Conservation (phyloP, 768 basidiomycete species). For the Mycena indigotica region DNA sequence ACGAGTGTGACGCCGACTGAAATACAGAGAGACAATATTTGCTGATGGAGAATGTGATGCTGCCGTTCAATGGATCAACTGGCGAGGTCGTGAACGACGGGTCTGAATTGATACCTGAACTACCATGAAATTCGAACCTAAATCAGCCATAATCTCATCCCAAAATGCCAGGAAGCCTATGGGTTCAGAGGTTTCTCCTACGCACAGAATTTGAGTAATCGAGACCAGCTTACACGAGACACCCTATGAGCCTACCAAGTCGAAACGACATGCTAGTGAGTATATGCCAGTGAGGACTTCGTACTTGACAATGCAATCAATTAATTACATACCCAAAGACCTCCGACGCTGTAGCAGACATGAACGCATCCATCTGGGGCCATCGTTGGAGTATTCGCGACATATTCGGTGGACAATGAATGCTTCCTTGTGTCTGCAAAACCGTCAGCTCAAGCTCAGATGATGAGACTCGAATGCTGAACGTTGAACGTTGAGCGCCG, state of each 20-base stretch:
- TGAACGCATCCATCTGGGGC: constrained; percentile 12
- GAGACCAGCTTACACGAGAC: not conserved
- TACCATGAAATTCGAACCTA: constrained; percentile 10
- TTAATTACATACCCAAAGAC: constrained; percentile 11
- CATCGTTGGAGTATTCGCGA: constrained; percentile 8
- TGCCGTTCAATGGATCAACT: too few species aligned
- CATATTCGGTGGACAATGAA: constrained; percentile 17
- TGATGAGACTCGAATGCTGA: not conserved
- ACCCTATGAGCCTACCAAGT: not conserved
- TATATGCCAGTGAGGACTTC: not conserved
- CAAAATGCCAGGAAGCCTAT: constrained; percentile 15
- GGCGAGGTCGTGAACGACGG: too few species aligned
- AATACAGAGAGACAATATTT: constrained; percentile 7
- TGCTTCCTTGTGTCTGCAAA: constrained; percentile 11
- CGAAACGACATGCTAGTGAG: constrained; percentile 13
- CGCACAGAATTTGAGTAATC: too few species aligned
- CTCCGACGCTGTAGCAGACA: not conserved
- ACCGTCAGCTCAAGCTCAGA: not conserved
- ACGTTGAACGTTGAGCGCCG: too few species aligned
- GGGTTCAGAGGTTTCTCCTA: constrained; percentile 7
- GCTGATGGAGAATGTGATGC: too few species aligned
- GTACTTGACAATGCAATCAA: not conserved
- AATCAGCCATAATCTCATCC: constrained; percentile 8
- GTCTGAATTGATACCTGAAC: too few species aligned
- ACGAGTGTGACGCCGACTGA: constrained; percentile 9